A percentile compares a stretch with the other conserved stretches of the same genome.
Conservation (phyloP, 2,329 filamentous ascomycete species). For the Scedosporium apiospermum region DNA sequence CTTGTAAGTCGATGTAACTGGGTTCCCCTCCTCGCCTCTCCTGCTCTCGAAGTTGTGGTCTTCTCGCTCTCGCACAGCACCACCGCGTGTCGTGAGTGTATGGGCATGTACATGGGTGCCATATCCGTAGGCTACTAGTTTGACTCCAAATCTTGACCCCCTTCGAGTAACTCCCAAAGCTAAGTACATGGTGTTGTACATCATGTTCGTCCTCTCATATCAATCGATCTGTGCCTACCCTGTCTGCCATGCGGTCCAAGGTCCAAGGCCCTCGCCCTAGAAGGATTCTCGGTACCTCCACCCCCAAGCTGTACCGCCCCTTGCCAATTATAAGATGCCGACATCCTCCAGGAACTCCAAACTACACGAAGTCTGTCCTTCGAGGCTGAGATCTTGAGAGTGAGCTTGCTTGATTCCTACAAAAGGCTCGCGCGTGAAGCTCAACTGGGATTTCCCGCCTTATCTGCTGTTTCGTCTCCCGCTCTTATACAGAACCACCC, state of each 20-base stretch:
- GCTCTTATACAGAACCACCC: background rate
- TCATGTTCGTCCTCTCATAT: background rate
- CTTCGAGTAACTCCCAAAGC: background rate
- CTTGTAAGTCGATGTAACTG: background rate
- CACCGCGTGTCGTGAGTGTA: background rate
- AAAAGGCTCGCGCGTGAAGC: background rate
- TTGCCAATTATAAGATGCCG: constrained; percentile 2
- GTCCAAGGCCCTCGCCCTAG: background rate
- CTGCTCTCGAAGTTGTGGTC: background rate
- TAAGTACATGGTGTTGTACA: background rate
- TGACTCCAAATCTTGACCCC: background rate
- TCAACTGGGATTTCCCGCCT: background rate
- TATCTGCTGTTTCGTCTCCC: too few species aligned
- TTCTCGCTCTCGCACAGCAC: background rate
- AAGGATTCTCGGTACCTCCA: background rate
- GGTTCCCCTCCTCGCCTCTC: background rate
- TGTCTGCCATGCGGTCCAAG: constrained; percentile 3
- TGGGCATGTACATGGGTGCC: background rate
- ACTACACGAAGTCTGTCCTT: background rate
- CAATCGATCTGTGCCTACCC: background rate
- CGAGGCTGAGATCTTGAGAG: background rate
- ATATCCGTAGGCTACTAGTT: background rate
- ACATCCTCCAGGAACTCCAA: background rate
- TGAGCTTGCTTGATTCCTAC: background rate
- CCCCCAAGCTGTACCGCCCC: background rate